Evolutionary conservation across 306 rosid species (phyloP).

Genomic region (Datisca glomerata): DNA sequence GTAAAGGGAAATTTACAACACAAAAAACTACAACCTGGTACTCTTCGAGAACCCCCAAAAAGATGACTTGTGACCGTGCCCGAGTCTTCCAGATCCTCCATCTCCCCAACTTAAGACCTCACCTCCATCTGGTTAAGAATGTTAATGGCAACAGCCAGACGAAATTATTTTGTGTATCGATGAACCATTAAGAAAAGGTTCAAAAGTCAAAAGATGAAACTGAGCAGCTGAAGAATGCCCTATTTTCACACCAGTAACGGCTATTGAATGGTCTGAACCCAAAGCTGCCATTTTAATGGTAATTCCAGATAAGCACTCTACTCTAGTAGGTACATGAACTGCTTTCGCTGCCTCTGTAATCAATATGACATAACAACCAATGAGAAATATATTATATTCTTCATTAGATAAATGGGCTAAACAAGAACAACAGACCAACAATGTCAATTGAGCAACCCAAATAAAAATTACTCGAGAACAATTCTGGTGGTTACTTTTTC

Average conservation of each 20-base stretch:
- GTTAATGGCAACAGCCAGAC: constrained; percentile 7
- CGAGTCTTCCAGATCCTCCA: constrained; percentile 88
- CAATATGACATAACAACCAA: constrained; percentile 12
- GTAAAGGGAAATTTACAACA: too few species aligned
- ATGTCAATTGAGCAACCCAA: too few species aligned
- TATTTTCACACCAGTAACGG: constrained; percentile 56
- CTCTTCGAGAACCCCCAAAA: constrained; percentile 59
- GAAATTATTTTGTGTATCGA: constrained; percentile 1
- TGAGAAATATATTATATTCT: too few species aligned
- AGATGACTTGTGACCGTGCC: constrained; percentile 69
- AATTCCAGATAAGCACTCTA: constrained; percentile 74
- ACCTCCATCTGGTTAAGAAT: constrained; percentile 53
- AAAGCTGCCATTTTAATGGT: constrained; percentile 59
- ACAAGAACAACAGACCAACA: too few species aligned
- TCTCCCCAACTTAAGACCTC: constrained; percentile 86
- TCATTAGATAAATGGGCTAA: too few species aligned
- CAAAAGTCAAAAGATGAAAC: constrained; percentile 1
- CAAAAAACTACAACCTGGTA: constrained; percentile 59
- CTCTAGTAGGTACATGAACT: constrained; percentile 64
- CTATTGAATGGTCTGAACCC: constrained; percentile 85
- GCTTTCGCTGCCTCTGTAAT: constrained; percentile 53
- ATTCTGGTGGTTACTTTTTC: constrained; percentile 66
- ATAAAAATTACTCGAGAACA: too few species aligned
- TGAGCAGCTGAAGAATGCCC: constrained; percentile 1
- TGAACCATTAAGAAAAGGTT: neutral